Percentiles rank a stretch among this genome's conserved stretches.
phyloP scores from a whole-genome alignment of 2,329 filamentous ascomycete genomes.

The Fusarium xylarioides region DNA sequence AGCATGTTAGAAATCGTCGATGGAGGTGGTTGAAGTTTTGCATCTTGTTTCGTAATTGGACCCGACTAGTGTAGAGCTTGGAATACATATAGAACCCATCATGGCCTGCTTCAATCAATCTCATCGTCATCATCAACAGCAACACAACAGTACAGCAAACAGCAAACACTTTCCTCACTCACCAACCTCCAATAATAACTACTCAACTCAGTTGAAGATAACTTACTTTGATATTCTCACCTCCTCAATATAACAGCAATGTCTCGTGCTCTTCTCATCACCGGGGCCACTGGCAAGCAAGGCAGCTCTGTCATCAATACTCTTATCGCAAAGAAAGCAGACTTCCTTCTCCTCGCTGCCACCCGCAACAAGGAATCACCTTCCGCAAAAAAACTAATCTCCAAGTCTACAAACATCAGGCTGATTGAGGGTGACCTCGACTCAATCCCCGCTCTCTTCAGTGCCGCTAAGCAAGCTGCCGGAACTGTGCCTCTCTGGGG shows the following conservation, averaged over 20 bases:
- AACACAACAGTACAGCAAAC: background rate
- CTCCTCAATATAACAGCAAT: background rate
- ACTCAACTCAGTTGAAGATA: background rate
- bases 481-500: conserved; percentile 20
- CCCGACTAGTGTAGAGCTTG: fast-evolving
- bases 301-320: conserved; percentile 21
- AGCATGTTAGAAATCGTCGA: background rate
- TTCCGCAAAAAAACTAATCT: background rate
- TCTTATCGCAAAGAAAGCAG: conserved; percentile 3
- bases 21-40: background rate
- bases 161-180: background rate
- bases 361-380: conserved; percentile 18
- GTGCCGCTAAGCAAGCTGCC: conserved; percentile 17
- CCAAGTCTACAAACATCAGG: conserved; percentile 10
- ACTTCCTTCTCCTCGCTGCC: conserved; percentile 21
- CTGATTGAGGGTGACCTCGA: conserved; percentile 17
- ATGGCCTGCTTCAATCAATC: background rate
- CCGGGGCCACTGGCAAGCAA: conserved; percentile 28
- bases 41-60: background rate
- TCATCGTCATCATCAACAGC: background rate
- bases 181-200: background rate
- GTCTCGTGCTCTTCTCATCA: conserved; percentile 30
- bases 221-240: fast-evolving
- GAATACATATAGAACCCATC: background rate
- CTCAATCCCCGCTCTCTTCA: conserved; percentile 15